phyloP scores from a whole-genome alignment of 139 green algal genomes.

The Closterium sp. region DNA sequence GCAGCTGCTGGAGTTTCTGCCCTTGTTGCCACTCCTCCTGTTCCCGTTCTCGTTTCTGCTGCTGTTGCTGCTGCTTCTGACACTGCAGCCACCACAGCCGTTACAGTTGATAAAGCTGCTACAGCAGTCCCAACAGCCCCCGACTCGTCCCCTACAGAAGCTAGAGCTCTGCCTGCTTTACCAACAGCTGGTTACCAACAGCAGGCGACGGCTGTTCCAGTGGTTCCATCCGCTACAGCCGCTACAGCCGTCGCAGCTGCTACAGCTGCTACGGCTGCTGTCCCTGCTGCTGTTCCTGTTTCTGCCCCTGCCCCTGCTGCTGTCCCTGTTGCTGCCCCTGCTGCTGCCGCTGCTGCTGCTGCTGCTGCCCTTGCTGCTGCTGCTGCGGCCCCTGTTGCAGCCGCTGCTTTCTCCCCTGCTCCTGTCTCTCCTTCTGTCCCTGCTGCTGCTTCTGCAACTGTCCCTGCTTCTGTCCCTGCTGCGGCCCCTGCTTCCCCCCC shows the following conservation, averaged over 20 bases:
- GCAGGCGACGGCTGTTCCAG: too few species aligned
- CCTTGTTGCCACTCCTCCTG: neutral
- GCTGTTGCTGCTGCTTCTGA: too few species aligned
- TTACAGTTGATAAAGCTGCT: neutral
- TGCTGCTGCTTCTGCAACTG: neutral
- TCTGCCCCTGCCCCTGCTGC: neutral
- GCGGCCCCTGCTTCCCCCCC: neutral
- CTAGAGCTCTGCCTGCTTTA: too few species aligned
- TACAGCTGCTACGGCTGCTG: neutral
- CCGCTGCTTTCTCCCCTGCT: neutral
- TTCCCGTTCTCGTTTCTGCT: neutral
- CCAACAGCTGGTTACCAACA: too few species aligned
- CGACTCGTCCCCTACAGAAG: too few species aligned
- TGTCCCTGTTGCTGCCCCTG: neutral
- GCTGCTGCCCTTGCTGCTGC: neutral
- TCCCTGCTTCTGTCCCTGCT: too few species aligned
- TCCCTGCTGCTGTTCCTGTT: neutral
- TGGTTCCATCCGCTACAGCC: too few species aligned
- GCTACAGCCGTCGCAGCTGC: neutral
- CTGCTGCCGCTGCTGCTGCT: neutral
- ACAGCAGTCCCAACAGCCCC: too few species aligned
- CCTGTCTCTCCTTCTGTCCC: neutral
- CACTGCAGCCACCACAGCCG: too few species aligned
- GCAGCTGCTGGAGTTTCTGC: neutral
- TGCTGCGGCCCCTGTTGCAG: neutral